These are phyloP conservation scores for Ceratocystis albifundus DNA, from an alignment of 2,329 filamentous ascomycete species.

Conservation along the genomic window DNA sequence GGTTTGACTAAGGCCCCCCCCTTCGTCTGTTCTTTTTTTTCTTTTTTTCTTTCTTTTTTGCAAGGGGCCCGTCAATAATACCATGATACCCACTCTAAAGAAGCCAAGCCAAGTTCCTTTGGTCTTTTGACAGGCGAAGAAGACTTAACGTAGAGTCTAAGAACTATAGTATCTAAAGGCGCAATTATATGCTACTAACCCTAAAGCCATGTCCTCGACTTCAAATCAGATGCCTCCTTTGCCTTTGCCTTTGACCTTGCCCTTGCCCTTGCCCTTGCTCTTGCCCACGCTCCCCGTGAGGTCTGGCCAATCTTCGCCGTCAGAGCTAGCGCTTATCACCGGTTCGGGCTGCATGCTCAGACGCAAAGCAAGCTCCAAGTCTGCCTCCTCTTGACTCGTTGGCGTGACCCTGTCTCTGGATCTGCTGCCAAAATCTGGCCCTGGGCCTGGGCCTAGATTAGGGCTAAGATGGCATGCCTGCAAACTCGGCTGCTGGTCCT, in stretches of 20 bases:
- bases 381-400: slow-evolving; percentile 37
- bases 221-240: background rate
- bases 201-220: background rate
- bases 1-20: background rate
- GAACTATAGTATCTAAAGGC: too few species aligned
- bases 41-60: background rate
- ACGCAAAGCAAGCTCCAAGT: slow-evolving; percentile 48
- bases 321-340: slow-evolving; percentile 23
- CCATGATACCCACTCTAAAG: too few species aligned
- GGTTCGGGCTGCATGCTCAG: slow-evolving; percentile 48
- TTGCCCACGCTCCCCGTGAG: slow-evolving; percentile 27
- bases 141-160: too few species aligned
- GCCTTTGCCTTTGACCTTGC: too few species aligned
- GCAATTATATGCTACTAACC: background rate
- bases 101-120: too few species aligned
- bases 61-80: too few species aligned
- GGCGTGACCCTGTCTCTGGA: background rate
- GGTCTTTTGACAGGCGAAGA: too few species aligned
- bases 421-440: background rate
- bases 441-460: background rate
- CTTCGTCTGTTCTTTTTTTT: slow-evolving; percentile 3
- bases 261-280: too few species aligned
- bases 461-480: too few species aligned
- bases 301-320: slow-evolving; percentile 27
- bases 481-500: background rate